phyloP scores from a whole-genome alignment of 306 rosid species.

The Trifolium fragiferum region DNA sequence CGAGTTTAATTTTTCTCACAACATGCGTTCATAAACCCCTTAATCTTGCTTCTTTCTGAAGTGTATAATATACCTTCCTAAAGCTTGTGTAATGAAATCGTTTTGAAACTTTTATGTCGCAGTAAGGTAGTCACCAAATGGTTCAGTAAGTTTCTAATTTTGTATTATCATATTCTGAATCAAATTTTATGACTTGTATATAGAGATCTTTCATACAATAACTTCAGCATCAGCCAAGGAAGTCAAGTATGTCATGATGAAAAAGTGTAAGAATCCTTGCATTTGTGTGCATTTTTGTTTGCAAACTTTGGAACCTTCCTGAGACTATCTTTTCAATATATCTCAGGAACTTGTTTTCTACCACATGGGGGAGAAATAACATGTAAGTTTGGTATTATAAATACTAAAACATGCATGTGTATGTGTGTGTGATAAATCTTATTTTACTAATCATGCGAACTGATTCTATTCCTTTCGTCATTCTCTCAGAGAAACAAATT shows the following conservation, averaged over 20 bases:
- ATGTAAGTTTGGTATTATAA: constrained; percentile 39
- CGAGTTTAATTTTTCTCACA: no score
- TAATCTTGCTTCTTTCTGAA: no score
- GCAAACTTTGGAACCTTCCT: background rate
- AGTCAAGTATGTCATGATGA: constrained; percentile 42
- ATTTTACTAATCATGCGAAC: constrained; percentile 15
- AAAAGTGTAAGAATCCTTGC: constrained; percentile 53
- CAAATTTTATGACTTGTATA: constrained; percentile 34
- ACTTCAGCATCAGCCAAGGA: constrained; percentile 42
- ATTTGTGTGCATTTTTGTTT: constrained; percentile 23
- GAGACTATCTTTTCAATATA: constrained; percentile 22
- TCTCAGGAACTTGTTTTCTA: constrained; percentile 50
- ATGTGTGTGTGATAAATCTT: background rate
- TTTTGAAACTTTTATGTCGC: background rate
- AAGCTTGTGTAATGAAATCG: background rate
- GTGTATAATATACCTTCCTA: no score
- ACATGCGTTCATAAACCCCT: no score
- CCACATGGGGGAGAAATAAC: constrained; percentile 20
- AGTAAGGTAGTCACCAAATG: background rate
- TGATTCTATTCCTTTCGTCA: constrained; percentile 13
- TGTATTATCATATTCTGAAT: constrained; percentile 34
- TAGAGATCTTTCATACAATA: constrained; percentile 81
- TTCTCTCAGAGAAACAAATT: constrained; percentile 45
- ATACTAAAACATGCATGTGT: background rate
- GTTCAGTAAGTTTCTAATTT: background rate